Evolutionary conservation across 139 green algal species (phyloP).

Genomic region (Chlorella sorokiniana): DNA sequence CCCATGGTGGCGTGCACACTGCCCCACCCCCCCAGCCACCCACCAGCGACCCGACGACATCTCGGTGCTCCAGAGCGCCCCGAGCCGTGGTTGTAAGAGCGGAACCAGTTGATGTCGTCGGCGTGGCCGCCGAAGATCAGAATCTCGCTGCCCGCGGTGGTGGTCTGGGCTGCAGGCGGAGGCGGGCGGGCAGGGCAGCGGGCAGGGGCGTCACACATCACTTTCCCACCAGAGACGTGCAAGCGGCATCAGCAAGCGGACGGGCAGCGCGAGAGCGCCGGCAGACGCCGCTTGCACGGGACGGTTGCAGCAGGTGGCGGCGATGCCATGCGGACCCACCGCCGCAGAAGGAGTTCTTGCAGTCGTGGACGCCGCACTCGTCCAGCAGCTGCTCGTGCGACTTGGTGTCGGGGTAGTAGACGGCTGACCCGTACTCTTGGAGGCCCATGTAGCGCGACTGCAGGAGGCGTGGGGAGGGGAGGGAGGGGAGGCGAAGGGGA

Average conservation of each 20-base stretch:
- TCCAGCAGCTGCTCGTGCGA: not conserved
- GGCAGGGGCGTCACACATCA: too few relatives aligned
- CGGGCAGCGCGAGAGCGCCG: too few relatives aligned
- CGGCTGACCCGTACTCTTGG: not conserved
- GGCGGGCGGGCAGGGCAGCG: not conserved
- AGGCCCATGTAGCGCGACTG: slow-evolving; percentile 3
- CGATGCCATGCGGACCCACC: not conserved
- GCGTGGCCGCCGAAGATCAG: slow-evolving; percentile 20
- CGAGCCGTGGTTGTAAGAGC: not conserved
- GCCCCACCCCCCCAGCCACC: not conserved
- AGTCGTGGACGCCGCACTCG: not conserved
- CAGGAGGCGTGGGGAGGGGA: not conserved
- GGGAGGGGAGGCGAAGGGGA: not conserved
- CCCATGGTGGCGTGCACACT: not conserved
- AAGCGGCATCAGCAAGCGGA: too few relatives aligned
- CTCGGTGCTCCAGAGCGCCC: not conserved
- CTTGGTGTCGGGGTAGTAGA: not conserved
- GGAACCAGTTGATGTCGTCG: not conserved
- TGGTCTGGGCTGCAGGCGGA: not conserved
- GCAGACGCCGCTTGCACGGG: too few relatives aligned
- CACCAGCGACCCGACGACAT: slow-evolving; percentile 13
- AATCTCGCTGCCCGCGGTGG: not conserved
- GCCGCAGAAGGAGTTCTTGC: slow-evolving; percentile 18
- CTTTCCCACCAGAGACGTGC: not conserved
- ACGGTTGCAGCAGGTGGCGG: not conserved